Evolutionary conservation across 2,329 filamentous ascomycete genomes (phyloP), one percentile per base, ranked within the genome.

Genomic region (Aspergillus pseudonomiae): DNA sequence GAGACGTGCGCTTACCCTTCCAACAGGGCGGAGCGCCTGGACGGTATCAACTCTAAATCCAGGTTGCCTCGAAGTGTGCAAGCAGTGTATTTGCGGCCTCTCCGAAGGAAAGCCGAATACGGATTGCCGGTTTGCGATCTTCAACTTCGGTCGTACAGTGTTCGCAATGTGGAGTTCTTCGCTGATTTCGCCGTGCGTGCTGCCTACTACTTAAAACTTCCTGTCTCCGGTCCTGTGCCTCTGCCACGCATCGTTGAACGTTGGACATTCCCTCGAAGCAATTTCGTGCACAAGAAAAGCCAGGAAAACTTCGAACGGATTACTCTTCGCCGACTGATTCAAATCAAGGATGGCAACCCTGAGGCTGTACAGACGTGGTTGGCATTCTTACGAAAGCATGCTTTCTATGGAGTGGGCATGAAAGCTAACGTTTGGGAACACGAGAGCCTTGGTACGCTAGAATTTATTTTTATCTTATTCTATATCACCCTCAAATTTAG

Each of bases 231-330:
- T 0, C 94, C 95, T 6, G 84, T 95, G 6, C 93, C 94, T 12
- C 83, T 99, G 21, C 95, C 95, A 1, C 88, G 90, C 63, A 93
- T 94, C 68, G 91, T 87, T 19, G 92, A 99, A 82, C 88, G 94
- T 72, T 99, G 95, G 95, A 98, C 95, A 0, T 93, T 98, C 2
- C 93, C 93, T 11, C 87, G 88, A 73, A 88, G 88, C 74, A 91
- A 92, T 77, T 99, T 99, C 83, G 92, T 97, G 69, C 92, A 93
- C 84, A 99, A 98, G 82, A 99, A 99, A 82, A 90, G 88, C 43
- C 94, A 99, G 80, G 95, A 99, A 81, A 99, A 99, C 79, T 99
- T 96, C 74, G 94, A 98, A 82, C 86, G 95, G 60, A 89, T 95
- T 65, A 99, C 95, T 1, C 80, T 94, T 72, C 87, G 94, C 60